Base-by-base conservation (phyloP, 192 early-diverging fungal genomes). In the Coemansia sp. region DNA sequence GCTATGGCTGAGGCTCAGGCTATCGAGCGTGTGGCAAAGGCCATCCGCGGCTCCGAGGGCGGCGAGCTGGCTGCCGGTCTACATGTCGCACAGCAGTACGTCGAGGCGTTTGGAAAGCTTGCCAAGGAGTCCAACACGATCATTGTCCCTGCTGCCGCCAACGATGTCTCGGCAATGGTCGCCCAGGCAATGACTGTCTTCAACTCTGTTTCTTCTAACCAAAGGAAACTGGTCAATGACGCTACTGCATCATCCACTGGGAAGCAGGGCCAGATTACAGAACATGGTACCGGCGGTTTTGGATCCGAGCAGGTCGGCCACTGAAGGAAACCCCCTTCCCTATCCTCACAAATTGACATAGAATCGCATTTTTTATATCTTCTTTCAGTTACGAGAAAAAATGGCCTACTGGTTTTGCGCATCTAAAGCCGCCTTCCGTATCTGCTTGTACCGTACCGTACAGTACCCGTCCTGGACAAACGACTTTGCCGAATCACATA, bases 11-110 rank as follows among this genome's bases (percentile, higher is more conserved):
- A 90, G 43, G 91, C 95, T 7, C 67, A 87, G 41, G 89, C 92
- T 15, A 95, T 99, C 61, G 85, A 88, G 55, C 87, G 81, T 15
- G 89, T 99, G n/a, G 90, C 93, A 0, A 66, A 74, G 14, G 93
- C 95, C 24, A 95, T 99, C 66, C 60, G 74, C 38, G 70, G 82
- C 34, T 68, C 76, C 6, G 78, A 87, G 38, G 81, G 84, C 36
- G 95, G 94, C 26, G 86, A 89, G 63, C 88, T 96, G 61, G 95
- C 97, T 0, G 92, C 97, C 1, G 87, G 93, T 4, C 83, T 99
- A 66, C 90, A 92, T 23, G 89, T 99, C 21, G 97, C 97, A 24
- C 95, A 99, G 75, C 94, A 95, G 81, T 99, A 97, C 71, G 94
- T 99, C 57, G 93, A 96, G 44, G 92, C 94, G 9, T 98, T 98